Conservation (phyloP, 306 rosid species). For the Cucurbita pepo region DNA sequence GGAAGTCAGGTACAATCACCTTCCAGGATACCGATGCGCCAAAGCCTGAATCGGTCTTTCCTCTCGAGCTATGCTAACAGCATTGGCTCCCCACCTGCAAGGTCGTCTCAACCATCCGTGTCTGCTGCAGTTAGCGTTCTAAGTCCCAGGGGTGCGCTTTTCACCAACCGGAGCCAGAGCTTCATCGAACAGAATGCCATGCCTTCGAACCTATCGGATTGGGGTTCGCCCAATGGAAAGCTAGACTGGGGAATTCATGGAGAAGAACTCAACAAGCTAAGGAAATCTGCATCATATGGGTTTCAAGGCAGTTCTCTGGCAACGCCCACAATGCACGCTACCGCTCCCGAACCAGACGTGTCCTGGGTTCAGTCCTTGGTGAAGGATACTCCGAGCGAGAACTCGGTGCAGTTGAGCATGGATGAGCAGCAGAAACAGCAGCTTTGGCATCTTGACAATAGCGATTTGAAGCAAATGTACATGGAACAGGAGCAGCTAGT, state of each 20-base stretch:
- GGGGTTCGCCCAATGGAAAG: slow-evolving; percentile 69
- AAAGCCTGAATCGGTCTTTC: slow-evolving; percentile 30
- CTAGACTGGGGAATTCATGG: slow-evolving; percentile 52
- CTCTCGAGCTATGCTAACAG: slow-evolving; percentile 28
- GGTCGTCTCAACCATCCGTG: slow-evolving; percentile 24
- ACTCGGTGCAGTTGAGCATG: slow-evolving; percentile 11
- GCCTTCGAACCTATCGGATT: slow-evolving; percentile 28
- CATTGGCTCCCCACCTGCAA: slow-evolving; percentile 27
- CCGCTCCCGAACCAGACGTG: slow-evolving; percentile 37
- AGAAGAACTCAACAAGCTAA: slow-evolving; percentile 48
- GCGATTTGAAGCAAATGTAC: slow-evolving; percentile 40
- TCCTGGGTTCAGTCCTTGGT: slow-evolving; percentile 70
- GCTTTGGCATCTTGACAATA: slow-evolving; percentile 29
- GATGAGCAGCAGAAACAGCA: slow-evolving; percentile 31
- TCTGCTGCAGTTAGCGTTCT: slow-evolving; percentile 22
- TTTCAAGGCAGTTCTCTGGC: slow-evolving; percentile 17
- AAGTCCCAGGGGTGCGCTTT: slow-evolving; percentile 40
- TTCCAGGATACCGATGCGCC: slow-evolving; percentile 34
- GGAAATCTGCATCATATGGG: slow-evolving; percentile 62
- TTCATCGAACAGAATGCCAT: slow-evolving; percentile 33
- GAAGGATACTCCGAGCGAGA: slow-evolving; percentile 31
- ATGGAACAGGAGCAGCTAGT: slow-evolving; percentile 58
- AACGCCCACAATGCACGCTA: slow-evolving; percentile 7
- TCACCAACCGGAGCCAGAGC: slow-evolving; percentile 57
- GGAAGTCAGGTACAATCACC: slow-evolving; percentile 41